Base-by-base conservation (phyloP, 1,284 basidiomycete species). In the Tilletia indica region DNA sequence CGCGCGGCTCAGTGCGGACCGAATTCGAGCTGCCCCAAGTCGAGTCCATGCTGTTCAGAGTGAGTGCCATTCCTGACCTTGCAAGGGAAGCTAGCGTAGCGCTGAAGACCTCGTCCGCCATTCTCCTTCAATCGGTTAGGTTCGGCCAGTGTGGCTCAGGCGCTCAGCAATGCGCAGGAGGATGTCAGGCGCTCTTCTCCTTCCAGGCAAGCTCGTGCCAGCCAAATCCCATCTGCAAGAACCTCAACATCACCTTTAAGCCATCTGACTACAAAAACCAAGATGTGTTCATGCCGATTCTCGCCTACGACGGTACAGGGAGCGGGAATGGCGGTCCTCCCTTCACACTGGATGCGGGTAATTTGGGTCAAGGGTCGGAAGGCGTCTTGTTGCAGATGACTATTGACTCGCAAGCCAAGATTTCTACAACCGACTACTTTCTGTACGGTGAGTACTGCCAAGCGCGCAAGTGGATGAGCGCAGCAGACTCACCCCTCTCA, bases 381-480 rank as follows among this genome's bases (percentile, higher is more conserved):
- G 81, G 82, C 19, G 80, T 83, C 0, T 70, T 82, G 6, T 68
- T 83, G 3, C 67, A 80, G 58, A 71, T 81, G 66, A 78, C 74
- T n/a, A 72, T 71, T 2, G 72, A 69, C 4, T 72, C 72, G 21
- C 74, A 77, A 47, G 76, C 77, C 70, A 79, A 77, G 63, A 68
- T 83, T 25, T 80, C 81, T 3, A 82, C 80, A 5, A 78, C 81
- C 4, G 73, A 73, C 38, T 83, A 82, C 71, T 70, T 82, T 48
- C 72, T 82, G 66, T 83, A 82, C 39, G 82, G 82, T 64, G 61
- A 64, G 61, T 31, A 14, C 42, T 14, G 36, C 38, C 36, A 36
- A 64, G 61, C 9, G 21, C 14, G 42, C 42, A 31, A 14, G 51
- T 11, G 8, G n/a, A 21, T 63, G 58, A 63, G 3, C 61, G 11